phyloP scores from a whole-genome alignment of 148 eudicot species.

The Cornus kousa region DNA sequence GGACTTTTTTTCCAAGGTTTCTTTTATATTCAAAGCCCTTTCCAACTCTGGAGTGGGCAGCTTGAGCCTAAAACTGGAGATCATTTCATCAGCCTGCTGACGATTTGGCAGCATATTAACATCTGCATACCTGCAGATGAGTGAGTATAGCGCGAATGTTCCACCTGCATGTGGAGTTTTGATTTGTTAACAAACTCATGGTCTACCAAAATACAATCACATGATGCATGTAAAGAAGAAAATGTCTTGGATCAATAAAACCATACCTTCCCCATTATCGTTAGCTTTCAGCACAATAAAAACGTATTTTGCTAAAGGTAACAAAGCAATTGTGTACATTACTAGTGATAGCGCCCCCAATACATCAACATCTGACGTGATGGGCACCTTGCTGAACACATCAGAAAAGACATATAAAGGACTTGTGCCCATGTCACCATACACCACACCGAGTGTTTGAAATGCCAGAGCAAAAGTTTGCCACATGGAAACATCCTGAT shows the following conservation, averaged over 20 bases:
- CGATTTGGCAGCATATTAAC: constrained; percentile 87
- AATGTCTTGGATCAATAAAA: neutral
- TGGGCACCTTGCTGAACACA: constrained; percentile 87
- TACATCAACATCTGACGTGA: constrained; percentile 75
- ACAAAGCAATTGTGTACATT: constrained; percentile 81
- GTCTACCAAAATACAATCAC: neutral
- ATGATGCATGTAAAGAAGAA: neutral
- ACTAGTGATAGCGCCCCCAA: constrained; percentile 87
- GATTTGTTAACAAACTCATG: constrained; percentile 10
- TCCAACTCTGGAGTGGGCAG: constrained; percentile 93
- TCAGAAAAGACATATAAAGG: constrained; percentile 87
- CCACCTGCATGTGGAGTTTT: constrained; percentile 59
- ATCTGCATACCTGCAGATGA: constrained; percentile 85
- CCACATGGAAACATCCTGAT: constrained; percentile 73
- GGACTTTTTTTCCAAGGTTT: constrained; percentile 61
- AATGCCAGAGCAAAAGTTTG: constrained; percentile 74
- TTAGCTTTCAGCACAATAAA: constrained; percentile 95
- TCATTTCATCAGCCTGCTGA: constrained; percentile 81
- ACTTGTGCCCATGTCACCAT: constrained; percentile 98
- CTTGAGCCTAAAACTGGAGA: constrained; percentile 90
- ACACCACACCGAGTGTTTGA: constrained; percentile 98
- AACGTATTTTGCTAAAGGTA: constrained; percentile 83
- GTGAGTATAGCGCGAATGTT: constrained; percentile 90
- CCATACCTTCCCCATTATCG: constrained; percentile 93
- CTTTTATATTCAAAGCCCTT: constrained; percentile 87